Conservation (phyloP, 2,329 filamentous ascomycete genomes). For the Scorias spongiosa region DNA sequence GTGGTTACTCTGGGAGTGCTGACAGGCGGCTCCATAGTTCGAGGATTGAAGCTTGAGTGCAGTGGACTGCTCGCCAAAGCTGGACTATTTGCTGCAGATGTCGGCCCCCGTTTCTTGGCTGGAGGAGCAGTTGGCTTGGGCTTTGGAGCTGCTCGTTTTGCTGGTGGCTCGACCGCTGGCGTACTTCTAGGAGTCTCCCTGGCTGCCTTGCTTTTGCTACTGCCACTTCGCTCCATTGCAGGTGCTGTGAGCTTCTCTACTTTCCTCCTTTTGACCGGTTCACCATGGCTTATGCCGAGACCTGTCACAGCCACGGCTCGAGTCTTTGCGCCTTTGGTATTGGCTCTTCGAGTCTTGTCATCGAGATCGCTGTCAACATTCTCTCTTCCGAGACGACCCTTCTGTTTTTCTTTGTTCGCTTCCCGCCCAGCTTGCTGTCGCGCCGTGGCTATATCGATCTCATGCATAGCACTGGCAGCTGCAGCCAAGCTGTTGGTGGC, state of each 20-base stretch:
- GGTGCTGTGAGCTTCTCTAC: conserved; percentile 46
- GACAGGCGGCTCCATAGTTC: conserved; percentile 57
- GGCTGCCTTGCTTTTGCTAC: conserved; percentile 23
- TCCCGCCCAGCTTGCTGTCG: conserved; percentile 77
- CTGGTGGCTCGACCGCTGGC: conserved; percentile 47
- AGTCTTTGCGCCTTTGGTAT: conserved; percentile 41
- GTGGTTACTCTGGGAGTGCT: conserved; percentile 44
- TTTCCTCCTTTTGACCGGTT: conserved; percentile 60
- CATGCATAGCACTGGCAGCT: conserved; percentile 59
- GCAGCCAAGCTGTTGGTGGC: conserved; percentile 53
- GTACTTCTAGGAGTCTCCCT: conserved; percentile 53
- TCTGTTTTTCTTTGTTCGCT: conserved; percentile 51
- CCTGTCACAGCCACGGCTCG: conserved; percentile 41
- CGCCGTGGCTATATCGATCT: conserved; percentile 64
- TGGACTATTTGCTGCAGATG: conserved; percentile 19
- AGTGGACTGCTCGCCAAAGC: conserved; percentile 33
- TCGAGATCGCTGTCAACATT: conserved; percentile 69
- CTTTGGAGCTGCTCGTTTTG: conserved; percentile 49
- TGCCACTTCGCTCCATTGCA: conserved; percentile 54
- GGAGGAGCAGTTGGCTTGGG: conserved; percentile 49
- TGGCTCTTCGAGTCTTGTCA: conserved; percentile 52
- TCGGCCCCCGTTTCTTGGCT: conserved; percentile 60
- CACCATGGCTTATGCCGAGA: conserved; percentile 45
- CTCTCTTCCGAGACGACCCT: conserved; percentile 47
- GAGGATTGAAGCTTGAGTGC: conserved; percentile 41